A percentile compares a stretch with the other conserved stretches of the same genome.
phyloP scores from a whole-genome alignment of 352 stramenopile genomes.

The Peronospora belbahrii region DNA sequence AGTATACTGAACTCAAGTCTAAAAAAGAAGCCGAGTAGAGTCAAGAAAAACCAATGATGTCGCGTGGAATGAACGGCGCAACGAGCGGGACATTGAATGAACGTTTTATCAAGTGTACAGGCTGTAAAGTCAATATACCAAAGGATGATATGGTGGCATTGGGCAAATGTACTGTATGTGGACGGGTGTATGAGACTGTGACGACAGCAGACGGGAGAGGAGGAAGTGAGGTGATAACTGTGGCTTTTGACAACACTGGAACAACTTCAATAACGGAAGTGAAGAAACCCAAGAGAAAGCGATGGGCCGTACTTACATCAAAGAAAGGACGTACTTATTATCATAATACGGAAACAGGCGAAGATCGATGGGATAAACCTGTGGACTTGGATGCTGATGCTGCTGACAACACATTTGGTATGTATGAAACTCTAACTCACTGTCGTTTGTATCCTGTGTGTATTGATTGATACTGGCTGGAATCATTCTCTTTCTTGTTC shows the following conservation, averaged over 20 bases:
- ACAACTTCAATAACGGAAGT: conserved; percentile 2
- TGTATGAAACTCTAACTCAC: too few species aligned
- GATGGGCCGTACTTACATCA: conserved; percentile 58
- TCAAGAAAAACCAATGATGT: conserved; percentile 21
- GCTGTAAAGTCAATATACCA: conserved; percentile 69
- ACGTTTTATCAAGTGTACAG: conserved; percentile 73
- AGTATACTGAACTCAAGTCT: neutral
- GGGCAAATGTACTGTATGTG: conserved; percentile 56
- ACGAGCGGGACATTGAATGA: conserved; percentile 51
- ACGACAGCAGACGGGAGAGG: conserved; percentile 18
- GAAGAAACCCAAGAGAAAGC: conserved; percentile 31
- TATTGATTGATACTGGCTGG: neutral
- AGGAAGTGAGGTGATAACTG: conserved; percentile 24
- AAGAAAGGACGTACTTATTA: conserved; percentile 70
- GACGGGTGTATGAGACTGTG: conserved; percentile 31
- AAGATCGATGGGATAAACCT: conserved; percentile 71
- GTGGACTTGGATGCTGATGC: conserved; percentile 57
- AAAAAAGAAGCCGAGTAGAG: too few species aligned
- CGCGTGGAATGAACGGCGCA: conserved; percentile 45
- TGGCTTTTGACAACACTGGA: conserved; percentile 27
- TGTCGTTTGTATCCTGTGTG: neutral
- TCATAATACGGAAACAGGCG: conserved; percentile 75
- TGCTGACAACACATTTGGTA: conserved; percentile 51
- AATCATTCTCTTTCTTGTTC: neutral
- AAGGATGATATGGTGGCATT: conserved; percentile 67